A percentile compares a stretch with the other conserved stretches of the same genome.
Conservation (phyloP, 1,284 basidiomycete species). For the Apiotrichum akiyoshidainum region DNA sequence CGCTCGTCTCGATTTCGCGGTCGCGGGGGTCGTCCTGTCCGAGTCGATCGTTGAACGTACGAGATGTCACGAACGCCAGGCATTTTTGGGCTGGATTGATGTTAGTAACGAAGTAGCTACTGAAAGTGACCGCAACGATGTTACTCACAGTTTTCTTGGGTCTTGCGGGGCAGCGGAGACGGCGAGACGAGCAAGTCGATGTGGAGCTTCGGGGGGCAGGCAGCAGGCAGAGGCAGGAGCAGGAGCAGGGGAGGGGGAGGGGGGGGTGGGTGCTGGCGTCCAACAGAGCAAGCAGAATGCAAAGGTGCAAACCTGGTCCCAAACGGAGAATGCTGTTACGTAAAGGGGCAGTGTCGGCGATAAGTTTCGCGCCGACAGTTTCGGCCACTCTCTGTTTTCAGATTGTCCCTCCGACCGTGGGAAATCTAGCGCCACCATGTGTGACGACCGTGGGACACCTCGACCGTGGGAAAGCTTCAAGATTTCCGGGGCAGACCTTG, state of each 20-base stretch:
- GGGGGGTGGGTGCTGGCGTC: too few species aligned
- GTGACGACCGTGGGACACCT: background rate
- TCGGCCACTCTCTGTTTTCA: background rate
- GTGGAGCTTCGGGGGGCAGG: background rate
- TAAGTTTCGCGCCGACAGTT: background rate
- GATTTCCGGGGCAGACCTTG: background rate
- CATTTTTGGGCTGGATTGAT: slow-evolving; percentile 58
- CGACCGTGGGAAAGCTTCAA: slow-evolving; percentile 1
- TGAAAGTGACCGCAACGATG: background rate
- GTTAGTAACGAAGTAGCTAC: background rate
- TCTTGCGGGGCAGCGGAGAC: slow-evolving; percentile 6
- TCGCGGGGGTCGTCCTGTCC: background rate
- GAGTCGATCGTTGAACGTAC: slow-evolving; percentile 52
- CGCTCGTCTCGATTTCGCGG: background rate
- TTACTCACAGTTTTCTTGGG: slow-evolving; percentile 7
- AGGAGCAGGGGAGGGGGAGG: too few species aligned
- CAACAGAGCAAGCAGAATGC: too few species aligned
- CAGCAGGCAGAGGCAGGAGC: background rate
- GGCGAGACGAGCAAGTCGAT: slow-evolving; percentile 7
- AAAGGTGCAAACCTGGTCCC: too few species aligned
- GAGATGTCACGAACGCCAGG: slow-evolving; percentile 89
- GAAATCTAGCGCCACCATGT: background rate
- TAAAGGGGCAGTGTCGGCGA: background rate
- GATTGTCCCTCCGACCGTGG: background rate
- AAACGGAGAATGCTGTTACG: too few species aligned